Percentiles rank a stretch among this genome's conserved stretches.
These are phyloP conservation scores for Puccinia novopanici DNA, from an alignment of 1,284 basidiomycete genomes.

Conservation along the genomic window DNA sequence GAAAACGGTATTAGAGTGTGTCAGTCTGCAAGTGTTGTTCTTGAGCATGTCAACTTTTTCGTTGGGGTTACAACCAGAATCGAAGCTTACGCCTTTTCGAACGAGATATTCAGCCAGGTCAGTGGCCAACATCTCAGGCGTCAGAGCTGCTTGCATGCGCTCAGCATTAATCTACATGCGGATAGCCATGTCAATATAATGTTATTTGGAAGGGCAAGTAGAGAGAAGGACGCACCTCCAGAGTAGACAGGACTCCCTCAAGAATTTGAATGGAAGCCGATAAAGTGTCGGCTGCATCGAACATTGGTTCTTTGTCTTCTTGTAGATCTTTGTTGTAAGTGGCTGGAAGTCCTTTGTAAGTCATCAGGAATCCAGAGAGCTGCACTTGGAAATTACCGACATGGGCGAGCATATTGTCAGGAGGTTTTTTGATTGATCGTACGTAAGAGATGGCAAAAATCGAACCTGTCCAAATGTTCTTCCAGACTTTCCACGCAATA, in stretches of 20 bases:
- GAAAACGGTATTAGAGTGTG: slow-evolving; percentile 12
- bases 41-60: neutral
- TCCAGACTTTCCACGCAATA: slow-evolving; percentile 91
- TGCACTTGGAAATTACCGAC: neutral
- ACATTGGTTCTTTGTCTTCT: slow-evolving; percentile 97
- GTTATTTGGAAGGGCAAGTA: neutral
- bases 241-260: slow-evolving; percentile 87
- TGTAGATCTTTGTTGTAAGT: slow-evolving; percentile 99
- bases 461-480: slow-evolving; percentile 78
- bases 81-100: slow-evolving; percentile 80
- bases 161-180: slow-evolving; percentile 73
- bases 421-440: neutral
- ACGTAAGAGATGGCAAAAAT: neutral
- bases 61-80: neutral
- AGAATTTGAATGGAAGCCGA: slow-evolving; percentile 88
- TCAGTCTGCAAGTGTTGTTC: neutral
- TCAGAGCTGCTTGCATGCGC: slow-evolving; percentile 85
- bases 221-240: slow-evolving; percentile 12
- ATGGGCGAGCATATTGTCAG: neutral
- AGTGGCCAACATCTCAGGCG: slow-evolving; percentile 95
- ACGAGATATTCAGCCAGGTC: slow-evolving; percentile 97
- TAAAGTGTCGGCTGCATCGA: slow-evolving; percentile 88
- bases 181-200: neutral
- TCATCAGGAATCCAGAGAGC: slow-evolving; percentile 99
- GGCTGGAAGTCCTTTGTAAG: slow-evolving; percentile 91